Percentiles rank a stretch among this genome's conserved stretches.
These are phyloP conservation scores for Cercis canadensis DNA, from an alignment of 306 rosid species.

Conservation along the genomic window DNA sequence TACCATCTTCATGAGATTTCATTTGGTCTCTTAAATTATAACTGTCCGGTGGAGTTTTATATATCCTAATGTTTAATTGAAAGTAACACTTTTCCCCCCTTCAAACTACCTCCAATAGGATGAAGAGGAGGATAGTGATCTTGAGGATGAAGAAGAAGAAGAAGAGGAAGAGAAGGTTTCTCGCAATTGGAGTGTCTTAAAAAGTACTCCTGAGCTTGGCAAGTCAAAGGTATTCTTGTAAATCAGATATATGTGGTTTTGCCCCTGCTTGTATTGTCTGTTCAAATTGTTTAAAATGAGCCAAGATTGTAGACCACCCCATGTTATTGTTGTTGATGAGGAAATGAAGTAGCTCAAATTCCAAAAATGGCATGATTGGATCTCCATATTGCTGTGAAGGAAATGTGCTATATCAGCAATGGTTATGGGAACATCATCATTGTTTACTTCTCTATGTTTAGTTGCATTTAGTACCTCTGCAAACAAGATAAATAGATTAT, in stretches of 20 bases:
- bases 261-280: slow-evolving; percentile 13
- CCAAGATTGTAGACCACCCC: background rate
- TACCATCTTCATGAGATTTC: slow-evolving; percentile 19
- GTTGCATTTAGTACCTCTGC: slow-evolving; percentile 2
- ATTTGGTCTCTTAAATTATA: slow-evolving; percentile 12
- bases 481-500: background rate
- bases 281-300: background rate
- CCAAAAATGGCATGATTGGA: background rate
- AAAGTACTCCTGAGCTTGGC: slow-evolving; percentile 71
- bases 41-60: slow-evolving; percentile 4
- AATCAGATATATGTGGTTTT: slow-evolving; percentile 14
- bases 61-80: slow-evolving; percentile 21
- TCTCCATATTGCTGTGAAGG: slow-evolving; percentile 4
- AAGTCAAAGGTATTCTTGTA: slow-evolving; percentile 73
- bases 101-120: slow-evolving; percentile 51
- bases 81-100: slow-evolving; percentile 20
- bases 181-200: slow-evolving; percentile 94
- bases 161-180: slow-evolving; percentile 65
- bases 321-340: background rate
- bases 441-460: background rate
- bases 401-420: background rate
- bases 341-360: slow-evolving; percentile 2
- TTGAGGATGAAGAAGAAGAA: slow-evolving; percentile 55
- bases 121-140: slow-evolving; percentile 81
- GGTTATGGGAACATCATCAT: background rate